Evolutionary conservation across 331 rosid genomes (phyloP).

Genomic region (Cucumis variabilis): DNA sequence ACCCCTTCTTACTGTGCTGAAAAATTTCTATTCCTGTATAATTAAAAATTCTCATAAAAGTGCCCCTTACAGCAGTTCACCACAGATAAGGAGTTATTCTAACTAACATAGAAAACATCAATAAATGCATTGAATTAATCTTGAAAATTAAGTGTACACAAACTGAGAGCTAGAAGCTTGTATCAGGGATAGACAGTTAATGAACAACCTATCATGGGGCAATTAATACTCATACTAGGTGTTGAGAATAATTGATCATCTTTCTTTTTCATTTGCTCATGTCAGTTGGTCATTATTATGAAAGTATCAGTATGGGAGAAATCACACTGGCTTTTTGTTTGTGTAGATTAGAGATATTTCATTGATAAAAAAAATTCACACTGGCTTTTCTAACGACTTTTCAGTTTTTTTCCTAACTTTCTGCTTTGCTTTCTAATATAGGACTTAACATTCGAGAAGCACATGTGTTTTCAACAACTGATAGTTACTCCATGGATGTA

Average conservation of each 20-base stretch:
- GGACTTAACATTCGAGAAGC: slow-evolving; percentile 99
- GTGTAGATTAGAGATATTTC: too few species aligned
- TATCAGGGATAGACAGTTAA: neutral
- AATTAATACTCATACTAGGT: neutral
- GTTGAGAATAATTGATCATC: slow-evolving; percentile 6
- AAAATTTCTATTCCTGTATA: neutral
- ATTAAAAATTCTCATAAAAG: neutral
- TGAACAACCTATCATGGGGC: slow-evolving; percentile 9
- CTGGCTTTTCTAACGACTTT: slow-evolving; percentile 42
- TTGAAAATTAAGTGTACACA: slow-evolving; percentile 2
- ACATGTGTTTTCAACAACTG: slow-evolving; percentile 95
- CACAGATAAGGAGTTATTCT: slow-evolving; percentile 1
- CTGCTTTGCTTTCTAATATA: slow-evolving; percentile 96
- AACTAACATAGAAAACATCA: neutral
- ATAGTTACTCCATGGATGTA: slow-evolving; percentile 94
- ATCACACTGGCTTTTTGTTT: slow-evolving; percentile 25
- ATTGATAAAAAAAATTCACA: neutral
- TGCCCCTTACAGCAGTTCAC: slow-evolving; percentile 6
- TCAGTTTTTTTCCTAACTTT: slow-evolving; percentile 69
- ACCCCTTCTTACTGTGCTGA: neutral
- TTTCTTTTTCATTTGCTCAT: slow-evolving; percentile 8
- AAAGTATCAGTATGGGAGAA: neutral
- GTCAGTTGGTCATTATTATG: neutral
- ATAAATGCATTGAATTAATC: neutral
- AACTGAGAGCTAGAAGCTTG: slow-evolving; percentile 1